These are phyloP conservation scores for Magnusiomyces paraingens DNA, from an alignment of 1,139 yeast species.

Conservation along the genomic window DNA sequence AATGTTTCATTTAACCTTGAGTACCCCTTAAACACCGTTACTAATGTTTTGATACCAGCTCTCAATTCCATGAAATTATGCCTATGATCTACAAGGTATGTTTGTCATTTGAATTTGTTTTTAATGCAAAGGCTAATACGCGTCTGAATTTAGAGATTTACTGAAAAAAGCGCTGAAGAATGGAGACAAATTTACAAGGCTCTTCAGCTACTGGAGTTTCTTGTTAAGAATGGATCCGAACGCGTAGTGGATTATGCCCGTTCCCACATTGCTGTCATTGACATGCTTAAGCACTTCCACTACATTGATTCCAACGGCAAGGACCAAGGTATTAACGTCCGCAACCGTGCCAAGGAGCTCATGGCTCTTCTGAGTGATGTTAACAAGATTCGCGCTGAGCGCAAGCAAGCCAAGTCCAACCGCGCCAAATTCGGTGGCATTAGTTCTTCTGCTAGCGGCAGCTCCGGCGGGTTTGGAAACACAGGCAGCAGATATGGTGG, in stretches of 20 bases:
- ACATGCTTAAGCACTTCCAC: slow-evolving; percentile 89
- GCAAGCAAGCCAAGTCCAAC: slow-evolving; percentile 80
- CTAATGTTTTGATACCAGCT: slow-evolving; percentile 21
- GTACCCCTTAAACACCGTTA: not conserved
- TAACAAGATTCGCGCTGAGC: slow-evolving; percentile 65
- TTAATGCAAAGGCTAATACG: not conserved
- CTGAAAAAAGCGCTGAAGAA: slow-evolving; percentile 91
- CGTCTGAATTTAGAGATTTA: slow-evolving; percentile 46
- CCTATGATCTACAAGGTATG: slow-evolving; percentile 38
- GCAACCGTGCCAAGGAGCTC: slow-evolving; percentile 81
- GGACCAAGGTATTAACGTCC: slow-evolving; percentile 93
- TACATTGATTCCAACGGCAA: slow-evolving; percentile 90
- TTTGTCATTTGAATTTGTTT: not conserved
- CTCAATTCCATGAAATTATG: slow-evolving; percentile 42
- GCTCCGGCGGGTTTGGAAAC: slow-evolving; percentile 38
- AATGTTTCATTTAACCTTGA: not conserved
- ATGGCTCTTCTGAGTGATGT: slow-evolving; percentile 71
- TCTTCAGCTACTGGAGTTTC: slow-evolving; percentile 81
- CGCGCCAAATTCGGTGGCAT: slow-evolving; percentile 50
- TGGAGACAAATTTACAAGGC: slow-evolving; percentile 98
- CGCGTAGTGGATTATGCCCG: slow-evolving; percentile 93
- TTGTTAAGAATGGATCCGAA: slow-evolving; percentile 89
- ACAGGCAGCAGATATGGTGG: slow-evolving; percentile 37
- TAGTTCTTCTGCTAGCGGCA: slow-evolving; percentile 36
- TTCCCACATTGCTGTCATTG: slow-evolving; percentile 71